phyloP scores from a whole-genome alignment of 371 early-diverging fungal genomes.

The Fennellomyces sp. region DNA sequence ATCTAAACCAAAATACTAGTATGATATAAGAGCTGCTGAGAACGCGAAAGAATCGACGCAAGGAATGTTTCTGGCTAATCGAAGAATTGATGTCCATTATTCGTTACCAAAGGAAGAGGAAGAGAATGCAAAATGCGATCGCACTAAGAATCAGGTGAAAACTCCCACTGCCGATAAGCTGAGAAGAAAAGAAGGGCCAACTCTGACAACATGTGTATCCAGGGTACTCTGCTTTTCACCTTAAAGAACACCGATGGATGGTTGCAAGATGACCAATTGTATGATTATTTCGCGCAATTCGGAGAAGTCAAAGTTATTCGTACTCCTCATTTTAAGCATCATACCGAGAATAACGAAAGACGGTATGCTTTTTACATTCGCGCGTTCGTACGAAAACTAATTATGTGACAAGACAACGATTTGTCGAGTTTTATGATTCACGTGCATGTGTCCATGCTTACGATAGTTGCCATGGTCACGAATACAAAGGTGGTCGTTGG shows the following conservation, averaged over 20 bases:
- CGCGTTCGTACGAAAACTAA: background rate
- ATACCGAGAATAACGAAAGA: slow-evolving; percentile 15
- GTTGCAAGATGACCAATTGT: slow-evolving; percentile 45
- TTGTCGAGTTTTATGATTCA: slow-evolving; percentile 60
- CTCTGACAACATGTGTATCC: background rate
- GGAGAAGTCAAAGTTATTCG: slow-evolving; percentile 57
- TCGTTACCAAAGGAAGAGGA: slow-evolving; percentile 62
- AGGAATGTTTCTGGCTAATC: slow-evolving; percentile 32
- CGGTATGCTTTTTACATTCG: slow-evolving; percentile 6
- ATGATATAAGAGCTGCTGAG: slow-evolving; percentile 55
- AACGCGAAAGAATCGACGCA: slow-evolving; percentile 49
- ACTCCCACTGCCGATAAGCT: background rate
- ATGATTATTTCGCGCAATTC: slow-evolving; percentile 38
- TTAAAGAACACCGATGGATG: slow-evolving; percentile 35
- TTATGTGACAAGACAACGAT: slow-evolving; percentile 41
- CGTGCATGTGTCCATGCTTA: slow-evolving; percentile 50
- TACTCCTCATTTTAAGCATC: slow-evolving; percentile 35
- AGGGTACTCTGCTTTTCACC: slow-evolving; percentile 59
- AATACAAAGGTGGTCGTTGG: slow-evolving; percentile 47
- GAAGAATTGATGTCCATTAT: slow-evolving; percentile 61
- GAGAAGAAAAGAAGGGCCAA: background rate
- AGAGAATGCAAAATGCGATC: slow-evolving; percentile 47
- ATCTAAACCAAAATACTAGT: slow-evolving; percentile 26
- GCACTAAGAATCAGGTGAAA: slow-evolving; percentile 56
- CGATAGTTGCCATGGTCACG: slow-evolving; percentile 31